Evolutionary conservation across 108 stramenopile genomes (phyloP), one percentile per base, ranked within the genome.

Genomic region (Skeletonema grethae): DNA sequence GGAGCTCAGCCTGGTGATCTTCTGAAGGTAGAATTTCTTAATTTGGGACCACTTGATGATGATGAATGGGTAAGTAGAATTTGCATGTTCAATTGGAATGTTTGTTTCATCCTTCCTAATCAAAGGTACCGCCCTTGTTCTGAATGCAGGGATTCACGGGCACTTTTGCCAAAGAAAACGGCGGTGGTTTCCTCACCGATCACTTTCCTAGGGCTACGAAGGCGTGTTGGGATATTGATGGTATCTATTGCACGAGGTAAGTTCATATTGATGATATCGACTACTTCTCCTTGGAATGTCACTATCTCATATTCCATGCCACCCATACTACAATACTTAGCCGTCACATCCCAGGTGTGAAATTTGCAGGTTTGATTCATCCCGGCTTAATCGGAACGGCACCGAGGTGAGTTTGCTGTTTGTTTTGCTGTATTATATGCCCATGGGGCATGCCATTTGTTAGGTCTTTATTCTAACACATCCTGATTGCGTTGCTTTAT

Each of bases 311-410:
- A n/a, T n/a, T 4, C n/a, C 43, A 13, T n/a, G 13, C 43, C 7
- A 45, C 12, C n/a, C 0, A 28, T 28, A 28, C 25, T 28, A 28
- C 25, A 28, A 0, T 28, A 28, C 25, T 16, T 22, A 70, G 53
- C 20, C 68, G 84, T 10, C 84, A 87, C 65, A 85, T 87, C 43
- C 84, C 86, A 2, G 84, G 84, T 32, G 75, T 83, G 15, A 34
- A 36, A 16, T 83, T 72, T 68, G 84, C 84, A 22, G 84, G 86
- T 12, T 65, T 87, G 0, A 89, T 89, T 46, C 88, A 89, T 66
- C 88, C 88, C 10, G 88, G 88, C 10, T 61, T 89, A 12, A 89
- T 89, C 34, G 88, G 88, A 15, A 87, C 86, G 8, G 88, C 88
- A 12, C 88, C 88, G 0, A 63, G 63, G 59, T 63, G 53, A 53